These are phyloP conservation scores for Allomyces macrogynus DNA, from an alignment of 192 early-diverging fungal species.

Conservation along the genomic window DNA sequence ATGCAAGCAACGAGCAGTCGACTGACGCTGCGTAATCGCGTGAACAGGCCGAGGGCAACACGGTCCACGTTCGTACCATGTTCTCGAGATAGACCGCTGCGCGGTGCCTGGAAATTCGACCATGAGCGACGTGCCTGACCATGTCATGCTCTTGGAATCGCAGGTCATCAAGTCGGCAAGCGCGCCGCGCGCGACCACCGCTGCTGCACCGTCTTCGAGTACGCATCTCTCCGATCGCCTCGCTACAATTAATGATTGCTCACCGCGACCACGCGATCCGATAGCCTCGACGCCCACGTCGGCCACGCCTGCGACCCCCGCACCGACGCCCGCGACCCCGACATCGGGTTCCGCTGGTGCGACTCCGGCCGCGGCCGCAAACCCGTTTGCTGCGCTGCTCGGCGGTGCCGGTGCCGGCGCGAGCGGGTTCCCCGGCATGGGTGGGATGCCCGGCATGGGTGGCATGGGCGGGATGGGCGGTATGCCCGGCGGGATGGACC, in stretches of 20 bases:
- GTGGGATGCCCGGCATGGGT: conserved; percentile 22
- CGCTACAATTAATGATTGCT: no score
- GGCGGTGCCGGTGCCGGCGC: conserved; percentile 4
- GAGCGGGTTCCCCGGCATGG: conserved; percentile 18
- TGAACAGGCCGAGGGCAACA: not conserved
- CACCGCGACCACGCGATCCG: no score
- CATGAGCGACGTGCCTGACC: no score
- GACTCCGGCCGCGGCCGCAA: conserved; percentile 3
- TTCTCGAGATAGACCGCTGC: no score
- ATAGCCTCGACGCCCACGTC: conserved; percentile 2
- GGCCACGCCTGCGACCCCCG: conserved; percentile 14
- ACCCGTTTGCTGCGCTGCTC: conserved; percentile 18
- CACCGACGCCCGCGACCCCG: conserved; percentile 13
- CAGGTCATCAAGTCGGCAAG: conserved; percentile 1
- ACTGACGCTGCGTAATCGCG: conserved; percentile 5
- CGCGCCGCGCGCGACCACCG: conserved; percentile 7
- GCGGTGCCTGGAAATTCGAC: no score
- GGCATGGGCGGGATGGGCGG: conserved; percentile 33
- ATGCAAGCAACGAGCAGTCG: not conserved
- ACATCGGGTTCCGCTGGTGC: conserved; percentile 8
- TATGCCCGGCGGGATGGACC: conserved; percentile 20
- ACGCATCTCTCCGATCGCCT: no score
- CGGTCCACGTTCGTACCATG: not conserved
- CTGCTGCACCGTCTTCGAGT: conserved; percentile 10
- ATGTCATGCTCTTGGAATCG: no score